Conservation (phyloP, 345 rosid species). For the Pistacia vera region DNA sequence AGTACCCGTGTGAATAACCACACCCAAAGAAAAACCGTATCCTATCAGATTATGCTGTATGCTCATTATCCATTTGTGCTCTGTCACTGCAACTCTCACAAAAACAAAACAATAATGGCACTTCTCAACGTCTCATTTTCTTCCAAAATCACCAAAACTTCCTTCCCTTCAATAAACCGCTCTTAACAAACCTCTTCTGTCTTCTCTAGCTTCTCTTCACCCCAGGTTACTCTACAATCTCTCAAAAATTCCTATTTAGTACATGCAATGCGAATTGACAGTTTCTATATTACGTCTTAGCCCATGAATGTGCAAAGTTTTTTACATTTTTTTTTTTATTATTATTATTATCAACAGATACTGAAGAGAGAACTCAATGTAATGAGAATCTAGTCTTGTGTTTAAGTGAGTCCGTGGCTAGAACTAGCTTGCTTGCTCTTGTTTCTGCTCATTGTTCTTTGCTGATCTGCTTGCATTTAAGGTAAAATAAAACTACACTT, state of each 20-base stretch:
- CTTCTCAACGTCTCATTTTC: constrained; percentile 47
- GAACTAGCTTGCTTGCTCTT: constrained; percentile 55
- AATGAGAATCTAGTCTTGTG: constrained; percentile 26
- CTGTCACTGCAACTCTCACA: background rate
- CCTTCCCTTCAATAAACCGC: constrained; percentile 22
- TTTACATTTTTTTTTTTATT: background rate
- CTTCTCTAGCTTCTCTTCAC: constrained; percentile 16
- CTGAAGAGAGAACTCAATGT: constrained; percentile 24
- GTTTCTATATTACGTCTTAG: background rate
- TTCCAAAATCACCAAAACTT: constrained; percentile 36
- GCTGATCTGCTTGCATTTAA: constrained; percentile 82
- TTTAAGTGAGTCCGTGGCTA: constrained; percentile 44
- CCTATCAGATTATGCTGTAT: constrained; percentile 1
- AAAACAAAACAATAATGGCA: constrained; percentile 36
- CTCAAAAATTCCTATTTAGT: background rate
- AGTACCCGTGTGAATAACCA: background rate
- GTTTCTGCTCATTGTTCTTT: constrained; percentile 68
- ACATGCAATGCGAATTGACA: background rate
- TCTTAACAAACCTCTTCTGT: constrained; percentile 24
- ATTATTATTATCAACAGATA: constrained; percentile 10
- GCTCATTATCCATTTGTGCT: constrained; percentile 5
- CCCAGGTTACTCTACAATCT: constrained; percentile 21
- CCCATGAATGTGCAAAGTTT: background rate
- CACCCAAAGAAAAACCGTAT: background rate
- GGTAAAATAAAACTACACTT: constrained; percentile 32